Conservation (phyloP, 2,329 filamentous ascomycete genomes). For the Penicillium sp. region DNA sequence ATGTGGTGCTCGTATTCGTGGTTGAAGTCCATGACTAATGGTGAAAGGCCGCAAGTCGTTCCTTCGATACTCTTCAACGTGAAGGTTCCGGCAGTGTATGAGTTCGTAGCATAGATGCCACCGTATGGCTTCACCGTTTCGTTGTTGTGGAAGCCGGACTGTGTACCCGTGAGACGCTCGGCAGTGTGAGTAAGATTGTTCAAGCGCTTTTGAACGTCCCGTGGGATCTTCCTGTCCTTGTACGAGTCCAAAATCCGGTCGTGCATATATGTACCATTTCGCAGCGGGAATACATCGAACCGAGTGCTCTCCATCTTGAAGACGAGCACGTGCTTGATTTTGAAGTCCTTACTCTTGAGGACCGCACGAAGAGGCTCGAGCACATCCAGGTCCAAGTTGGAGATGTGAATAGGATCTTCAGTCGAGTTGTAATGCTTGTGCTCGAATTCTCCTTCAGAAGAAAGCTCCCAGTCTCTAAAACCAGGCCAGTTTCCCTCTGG, state of each 20-base stretch:
- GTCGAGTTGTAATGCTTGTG: slow-evolving; percentile 35
- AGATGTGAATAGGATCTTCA: slow-evolving; percentile 43
- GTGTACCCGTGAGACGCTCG: slow-evolving; percentile 23
- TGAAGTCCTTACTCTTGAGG: slow-evolving; percentile 24
- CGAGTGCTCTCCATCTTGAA: slow-evolving; percentile 48
- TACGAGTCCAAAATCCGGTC: slow-evolving; percentile 39
- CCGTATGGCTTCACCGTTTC: slow-evolving; percentile 31
- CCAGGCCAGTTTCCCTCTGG: slow-evolving; percentile 17
- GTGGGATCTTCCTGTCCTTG: slow-evolving; percentile 33
- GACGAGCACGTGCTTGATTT: slow-evolving; percentile 45
- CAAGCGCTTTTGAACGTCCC: slow-evolving; percentile 24
- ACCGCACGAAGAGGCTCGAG: slow-evolving; percentile 21
- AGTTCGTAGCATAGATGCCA: slow-evolving; percentile 42
- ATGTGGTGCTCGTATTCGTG: slow-evolving; percentile 42
- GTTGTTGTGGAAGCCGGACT: slow-evolving; percentile 19
- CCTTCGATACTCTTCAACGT: slow-evolving; percentile 46
- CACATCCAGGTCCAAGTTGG: slow-evolving; percentile 37
- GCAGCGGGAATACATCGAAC: slow-evolving; percentile 47
- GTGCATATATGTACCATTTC: slow-evolving; percentile 37
- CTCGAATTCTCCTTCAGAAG: background rate
- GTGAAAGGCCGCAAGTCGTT: slow-evolving; percentile 43
- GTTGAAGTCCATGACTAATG: slow-evolving; percentile 45
- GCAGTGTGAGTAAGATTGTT: slow-evolving; percentile 27
- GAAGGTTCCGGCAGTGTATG: slow-evolving; percentile 44
- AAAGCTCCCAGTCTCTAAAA: slow-evolving; percentile 23